Evolutionary conservation across 2,329 filamentous ascomycete genomes (phyloP), one percentile per base, ranked within the genome.

Genomic region (Lasiodiplodia citricola): DNA sequence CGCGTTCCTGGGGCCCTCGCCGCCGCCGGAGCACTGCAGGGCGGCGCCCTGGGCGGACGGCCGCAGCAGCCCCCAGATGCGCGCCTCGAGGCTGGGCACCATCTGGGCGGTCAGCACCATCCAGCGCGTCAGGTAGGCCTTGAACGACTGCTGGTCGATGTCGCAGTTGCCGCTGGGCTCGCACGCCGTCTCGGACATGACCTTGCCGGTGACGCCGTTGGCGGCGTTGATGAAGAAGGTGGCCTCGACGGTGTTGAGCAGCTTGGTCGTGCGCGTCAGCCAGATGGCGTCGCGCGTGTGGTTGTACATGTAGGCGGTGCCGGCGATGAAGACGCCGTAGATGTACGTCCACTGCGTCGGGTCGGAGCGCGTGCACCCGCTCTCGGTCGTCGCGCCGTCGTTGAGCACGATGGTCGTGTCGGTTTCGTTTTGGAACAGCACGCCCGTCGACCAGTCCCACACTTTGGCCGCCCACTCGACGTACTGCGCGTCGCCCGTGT

Each of bases 61-160:
- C 44, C 81, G 78, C 2, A 91, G 77, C 18, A 83, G 81, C 0
- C 85, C 82, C 73, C 86, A 82, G 66, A 91, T 81, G 8, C 75
- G 74, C 50, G 83, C 77, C 70, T 80, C 78, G 3, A 86, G 86
- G 72, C 84, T 88, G 0, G 88, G 88, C 0, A 86, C 88, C 69
- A 89, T 80, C 72, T 89, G 85, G 1, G 83, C 84, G 3, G 87
- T 83, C 3, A 84, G 81, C 13, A 86, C 87, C 79, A 86, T 79
- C 80, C 82, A 84, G 69, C 82, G 81, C 3, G 80, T 73, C 5
- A 84, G 76, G 69, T 82, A 83, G 31, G 81, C 81, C 75, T 81
- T 81, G 74, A 81, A 82, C 54, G 79, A 81, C 28, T 77, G 77
- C 70, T 83, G 81, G 69, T 85, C 83, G 31, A 76, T 73, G 72